Evolutionary conservation across 148 eudicot genomes (phyloP).

Genomic region (Silene latifolia): DNA sequence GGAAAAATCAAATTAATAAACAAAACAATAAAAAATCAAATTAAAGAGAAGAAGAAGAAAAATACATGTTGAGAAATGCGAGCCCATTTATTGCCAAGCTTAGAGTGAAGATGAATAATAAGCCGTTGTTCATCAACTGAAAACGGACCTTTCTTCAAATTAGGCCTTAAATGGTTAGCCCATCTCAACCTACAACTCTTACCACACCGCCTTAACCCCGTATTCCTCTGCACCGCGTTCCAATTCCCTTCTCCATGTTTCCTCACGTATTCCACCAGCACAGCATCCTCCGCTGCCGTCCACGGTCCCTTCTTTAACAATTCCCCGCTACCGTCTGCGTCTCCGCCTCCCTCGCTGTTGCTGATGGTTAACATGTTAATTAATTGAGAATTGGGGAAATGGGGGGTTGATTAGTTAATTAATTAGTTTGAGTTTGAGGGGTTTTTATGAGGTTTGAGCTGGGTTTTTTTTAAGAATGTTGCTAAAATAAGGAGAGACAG

Average conservation of each 20-base stretch:
- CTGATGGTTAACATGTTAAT: background rate
- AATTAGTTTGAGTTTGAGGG: too few relatives aligned
- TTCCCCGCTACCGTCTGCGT: background rate
- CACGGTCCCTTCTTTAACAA: slow-evolving; percentile 78
- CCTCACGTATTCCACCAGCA: slow-evolving; percentile 68
- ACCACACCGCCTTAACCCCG: slow-evolving; percentile 73
- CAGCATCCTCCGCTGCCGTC: slow-evolving; percentile 69
- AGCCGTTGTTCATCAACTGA: slow-evolving; percentile 75
- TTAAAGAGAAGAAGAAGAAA: background rate
- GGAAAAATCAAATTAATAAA: background rate
- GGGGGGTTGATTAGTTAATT: too few relatives aligned
- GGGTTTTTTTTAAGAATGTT: too few relatives aligned
- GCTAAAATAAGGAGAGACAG: background rate
- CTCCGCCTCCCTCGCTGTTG: background rate
- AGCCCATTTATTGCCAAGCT: slow-evolving; percentile 93
- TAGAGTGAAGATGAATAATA: slow-evolving; percentile 80
- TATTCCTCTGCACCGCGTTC: slow-evolving; percentile 78
- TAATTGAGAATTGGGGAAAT: too few relatives aligned
- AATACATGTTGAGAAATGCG: slow-evolving; percentile 80
- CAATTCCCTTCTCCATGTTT: slow-evolving; percentile 92
- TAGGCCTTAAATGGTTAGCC: slow-evolving; percentile 89
- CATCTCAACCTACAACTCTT: slow-evolving; percentile 93
- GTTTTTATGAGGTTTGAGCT: too few relatives aligned
- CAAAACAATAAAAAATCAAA: too few relatives aligned
- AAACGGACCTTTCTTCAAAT: slow-evolving; percentile 86